Evolutionary conservation across 495 filamentous ascomycete genomes (phyloP), one percentile per base, ranked within the genome.

Genomic region (Aspergillus sclerotiicarbonarius): DNA sequence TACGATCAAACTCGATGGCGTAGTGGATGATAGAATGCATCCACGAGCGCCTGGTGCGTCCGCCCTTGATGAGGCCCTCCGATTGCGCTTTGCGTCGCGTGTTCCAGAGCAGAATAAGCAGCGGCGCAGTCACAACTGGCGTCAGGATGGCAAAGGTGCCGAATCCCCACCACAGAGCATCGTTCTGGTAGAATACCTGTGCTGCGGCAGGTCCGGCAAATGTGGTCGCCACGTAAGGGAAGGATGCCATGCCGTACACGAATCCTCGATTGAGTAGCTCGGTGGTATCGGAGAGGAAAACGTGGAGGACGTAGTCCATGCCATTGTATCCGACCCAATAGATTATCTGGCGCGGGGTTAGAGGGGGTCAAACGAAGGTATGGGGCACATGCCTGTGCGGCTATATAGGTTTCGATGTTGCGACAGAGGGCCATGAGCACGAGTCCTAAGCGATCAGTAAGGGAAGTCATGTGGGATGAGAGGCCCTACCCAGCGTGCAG

Each of bases 281-380:
- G 0, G 85, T 83, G 8, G 80, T 83, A 62, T 88, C 85, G 59
- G 85, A 82, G 51, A 83, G 73, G 70, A 88, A 82, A 63, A 86
- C 68, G 37, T 71, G 68, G 8, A 84, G 68, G 18, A 74, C 67
- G 70, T 84, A 85, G 19, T 62, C 69, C 31, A 85, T 62, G 41
- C 81, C 82, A 57, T 79, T 83, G 64, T 80, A 62, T 8, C 80
- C 81, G 18, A 80, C 71, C 58, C 70, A 71, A 59, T 82, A 83
- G 52, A 84, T 72, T 20, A 81, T 71, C 63, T 76, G 46, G n/a
- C 18, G 2, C 19, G 9, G 9, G 41, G 31, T 51, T 29, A 49
- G 46, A 31, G 13, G 4, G 12, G 9, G 12, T 15, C 8, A n/a
- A 9, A 31, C 4, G 15, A 8, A 31, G 9, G 21, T 30, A 12